phyloP scores from a whole-genome alignment of 2,329 filamentous ascomycete genomes.

The Mycosphaerella arachidis region DNA sequence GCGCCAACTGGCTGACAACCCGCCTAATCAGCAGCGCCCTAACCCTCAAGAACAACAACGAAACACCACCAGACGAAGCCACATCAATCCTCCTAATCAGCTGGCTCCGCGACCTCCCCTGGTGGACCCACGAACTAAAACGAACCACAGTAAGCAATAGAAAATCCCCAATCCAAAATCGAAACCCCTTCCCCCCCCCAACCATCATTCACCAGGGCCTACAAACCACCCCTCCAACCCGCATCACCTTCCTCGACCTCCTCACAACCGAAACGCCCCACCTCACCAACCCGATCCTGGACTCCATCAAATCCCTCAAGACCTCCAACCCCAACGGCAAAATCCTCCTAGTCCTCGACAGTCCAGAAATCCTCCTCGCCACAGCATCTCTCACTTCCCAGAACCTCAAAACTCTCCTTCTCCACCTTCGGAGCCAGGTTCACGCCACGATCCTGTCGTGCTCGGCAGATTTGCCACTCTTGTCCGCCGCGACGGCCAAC shows the following conservation, averaged over 20 bases:
- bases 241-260: constrained; percentile 72
- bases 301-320: constrained; percentile 1
- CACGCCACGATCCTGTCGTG: constrained; percentile 64
- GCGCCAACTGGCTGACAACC: constrained; percentile 53
- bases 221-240: constrained; percentile 61
- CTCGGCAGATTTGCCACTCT: constrained; percentile 68
- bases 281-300: not conserved
- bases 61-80: constrained; percentile 27
- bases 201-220: constrained; percentile 51
- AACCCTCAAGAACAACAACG: constrained; percentile 12
- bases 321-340: constrained; percentile 5
- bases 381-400: constrained; percentile 25
- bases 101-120: constrained; percentile 71
- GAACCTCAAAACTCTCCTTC: constrained; percentile 30
- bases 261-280: constrained; percentile 35
- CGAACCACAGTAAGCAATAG: constrained; percentile 25
- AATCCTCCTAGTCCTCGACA: constrained; percentile 43
- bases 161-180: too few relatives aligned
- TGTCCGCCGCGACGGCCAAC: constrained; percentile 41
- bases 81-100: constrained; percentile 66
- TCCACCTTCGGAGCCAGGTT: constrained; percentile 37
- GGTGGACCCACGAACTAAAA: constrained; percentile 66
- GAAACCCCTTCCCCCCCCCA: not conserved
- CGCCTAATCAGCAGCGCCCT: constrained; percentile 50
- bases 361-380: constrained; percentile 42